A percentile compares a stretch with the other conserved stretches of the same genome.
Conservation (phyloP, 441 rosid species). For the Metrosideros polymorpha region DNA sequence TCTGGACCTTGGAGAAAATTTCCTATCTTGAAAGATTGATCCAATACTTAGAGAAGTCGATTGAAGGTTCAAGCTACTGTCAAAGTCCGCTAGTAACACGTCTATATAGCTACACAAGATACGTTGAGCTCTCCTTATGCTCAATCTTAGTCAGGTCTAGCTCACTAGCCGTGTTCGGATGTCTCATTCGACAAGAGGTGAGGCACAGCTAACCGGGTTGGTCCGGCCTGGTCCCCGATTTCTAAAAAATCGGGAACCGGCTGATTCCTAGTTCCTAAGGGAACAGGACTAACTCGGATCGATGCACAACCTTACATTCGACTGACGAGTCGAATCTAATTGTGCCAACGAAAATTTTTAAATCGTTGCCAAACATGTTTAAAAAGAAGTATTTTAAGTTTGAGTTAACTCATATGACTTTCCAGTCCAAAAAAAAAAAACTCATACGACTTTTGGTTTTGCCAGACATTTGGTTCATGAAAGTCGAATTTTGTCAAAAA, state of each 20-base stretch:
- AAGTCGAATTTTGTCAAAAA: neutral
- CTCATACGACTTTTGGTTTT: neutral
- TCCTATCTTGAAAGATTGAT: neutral
- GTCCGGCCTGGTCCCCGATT: too few species aligned
- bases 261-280: too few species aligned
- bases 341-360: neutral
- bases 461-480: neutral
- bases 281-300: too few species aligned
- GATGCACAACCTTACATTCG: too few species aligned
- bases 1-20: neutral
- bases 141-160: neutral
- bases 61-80: neutral
- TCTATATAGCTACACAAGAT: neutral
- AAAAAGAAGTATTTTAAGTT: neutral
- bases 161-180: neutral
- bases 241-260: too few species aligned
- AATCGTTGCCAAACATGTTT: neutral
- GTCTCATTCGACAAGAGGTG: neutral
- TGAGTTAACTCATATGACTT: neutral
- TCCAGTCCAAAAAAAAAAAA: too few species aligned
- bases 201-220: too few species aligned
- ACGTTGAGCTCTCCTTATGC: neutral
- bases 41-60: neutral
- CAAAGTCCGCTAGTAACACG: neutral
- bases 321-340: neutral